Evolutionary conservation across 73 alveolate genomes (phyloP).

Genomic region (Uronychia binucleata): DNA sequence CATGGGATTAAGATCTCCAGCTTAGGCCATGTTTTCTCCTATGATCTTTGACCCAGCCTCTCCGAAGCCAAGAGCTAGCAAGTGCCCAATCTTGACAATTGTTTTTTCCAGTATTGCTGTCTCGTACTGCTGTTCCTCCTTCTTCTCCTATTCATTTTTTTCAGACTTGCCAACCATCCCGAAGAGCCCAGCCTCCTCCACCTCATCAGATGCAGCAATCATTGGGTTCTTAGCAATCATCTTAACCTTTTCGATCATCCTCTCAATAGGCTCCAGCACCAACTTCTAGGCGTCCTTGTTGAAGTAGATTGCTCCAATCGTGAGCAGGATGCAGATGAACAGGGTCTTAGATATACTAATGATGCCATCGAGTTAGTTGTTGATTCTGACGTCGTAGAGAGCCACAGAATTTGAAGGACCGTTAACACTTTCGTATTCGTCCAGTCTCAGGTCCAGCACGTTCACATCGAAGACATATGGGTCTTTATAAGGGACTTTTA

Average conservation of each 20-base stretch:
- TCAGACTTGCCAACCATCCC: slow-evolving; percentile 1
- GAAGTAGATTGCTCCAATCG: slow-evolving; percentile 65
- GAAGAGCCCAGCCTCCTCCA: slow-evolving; percentile 48
- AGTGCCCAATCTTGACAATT: slow-evolving; percentile 16
- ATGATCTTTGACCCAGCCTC: slow-evolving; percentile 36
- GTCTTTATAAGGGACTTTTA: background rate
- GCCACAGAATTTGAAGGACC: background rate
- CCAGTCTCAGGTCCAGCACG: background rate
- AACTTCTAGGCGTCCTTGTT: slow-evolving; percentile 67
- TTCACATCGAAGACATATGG: background rate
- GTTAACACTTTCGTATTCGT: slow-evolving; percentile 3
- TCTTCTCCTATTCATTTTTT: slow-evolving; percentile 4
- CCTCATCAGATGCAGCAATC: slow-evolving; percentile 69
- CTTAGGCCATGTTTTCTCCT: slow-evolving; percentile 29
- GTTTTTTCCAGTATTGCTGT: background rate
- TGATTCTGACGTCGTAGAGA: background rate
- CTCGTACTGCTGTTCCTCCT: background rate
- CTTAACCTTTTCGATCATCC: slow-evolving; percentile 73
- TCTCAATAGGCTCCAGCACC: slow-evolving; percentile 74
- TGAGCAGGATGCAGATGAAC: slow-evolving; percentile 63
- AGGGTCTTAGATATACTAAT: slow-evolving; percentile 55
- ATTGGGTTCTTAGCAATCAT: slow-evolving; percentile 69
- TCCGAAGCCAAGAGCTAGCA: slow-evolving; percentile 45
- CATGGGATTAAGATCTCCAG: slow-evolving; percentile 84
- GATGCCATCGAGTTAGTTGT: slow-evolving; percentile 4